Conservation (phyloP, 129 eudicot species). For the Flaveria ramosissima region DNA sequence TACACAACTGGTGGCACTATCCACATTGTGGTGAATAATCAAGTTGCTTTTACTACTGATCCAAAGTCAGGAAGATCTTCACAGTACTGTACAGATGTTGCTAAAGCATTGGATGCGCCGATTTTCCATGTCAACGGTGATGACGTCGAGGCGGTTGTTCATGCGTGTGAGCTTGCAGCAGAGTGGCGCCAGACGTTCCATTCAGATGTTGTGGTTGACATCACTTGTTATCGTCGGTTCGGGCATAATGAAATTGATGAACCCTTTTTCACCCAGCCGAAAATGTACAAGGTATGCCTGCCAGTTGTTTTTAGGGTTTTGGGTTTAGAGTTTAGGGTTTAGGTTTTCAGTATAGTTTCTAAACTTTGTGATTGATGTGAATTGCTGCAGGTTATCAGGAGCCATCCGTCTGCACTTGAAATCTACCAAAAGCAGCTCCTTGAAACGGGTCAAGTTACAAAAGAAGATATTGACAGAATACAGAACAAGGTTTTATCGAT, state of each 20-base stretch:
- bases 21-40: conserved; percentile 93
- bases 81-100: conserved; percentile 96
- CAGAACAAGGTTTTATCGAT: conserved; percentile 72
- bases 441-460: conserved; percentile 67
- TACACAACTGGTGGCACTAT: conserved; percentile 95
- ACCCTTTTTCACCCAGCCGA: conserved; percentile 94
- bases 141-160: conserved; percentile 93
- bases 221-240: conserved; percentile 87
- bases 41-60: conserved; percentile 98
- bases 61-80: conserved; percentile 93
- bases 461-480: conserved; percentile 70
- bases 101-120: conserved; percentile 94
- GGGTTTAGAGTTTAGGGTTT: conserved; percentile 10
- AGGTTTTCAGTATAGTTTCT: neutral
- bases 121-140: conserved; percentile 98
- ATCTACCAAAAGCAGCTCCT: conserved; percentile 73
- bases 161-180: conserved; percentile 92
- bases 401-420: conserved; percentile 81
- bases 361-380: conserved; percentile 20
- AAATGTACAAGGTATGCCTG: conserved; percentile 79
- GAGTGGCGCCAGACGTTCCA: conserved; percentile 99
- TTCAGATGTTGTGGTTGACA: conserved; percentile 91
- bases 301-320: neutral
- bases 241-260: conserved; percentile 99
- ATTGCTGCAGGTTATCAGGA: conserved; percentile 62